Evolutionary conservation across 164 flowering plant genomes (phyloP), one percentile per base, ranked within the genome.

Genomic region (Santalum album): DNA sequence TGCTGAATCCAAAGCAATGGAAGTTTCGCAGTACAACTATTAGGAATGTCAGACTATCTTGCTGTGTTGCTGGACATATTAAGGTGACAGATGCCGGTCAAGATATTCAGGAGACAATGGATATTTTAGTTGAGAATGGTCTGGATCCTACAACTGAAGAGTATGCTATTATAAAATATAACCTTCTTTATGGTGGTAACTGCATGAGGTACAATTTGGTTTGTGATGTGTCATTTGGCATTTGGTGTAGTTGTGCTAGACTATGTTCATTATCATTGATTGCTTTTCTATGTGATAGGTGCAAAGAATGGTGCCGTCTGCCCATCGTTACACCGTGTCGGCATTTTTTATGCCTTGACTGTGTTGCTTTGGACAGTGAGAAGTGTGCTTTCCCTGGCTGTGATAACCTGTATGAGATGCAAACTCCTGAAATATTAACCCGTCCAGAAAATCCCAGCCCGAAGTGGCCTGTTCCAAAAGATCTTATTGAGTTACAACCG

Each of bases 401-500:
- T 76, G 91, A 82, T 46, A 49, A 78, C 54, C 53, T 64, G 16
- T 92, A 89, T 73, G 91, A 85, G 72, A 92, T 92, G 99, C 89
- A 89, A 65, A 72, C 73, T 74, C 99, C 99, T 62, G 96, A 92
- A 64, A 75, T 57, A 39, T 56, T 83, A 65, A 67, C 96, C 14
- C 89, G 99, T 53, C 87, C 92, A 25, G 99, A 89, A 78, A 92
- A 92, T 65, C 99, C 96, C 16, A 82, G 83, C 47, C 99, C 99
- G 25, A 84, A 92, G 70, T 89, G 97, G 97, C 95, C 96, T 65
- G 97, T 92, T n/a, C 99, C 99, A 15, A 77, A 89, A 66, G 97
- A 92, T 77, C 90, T 92, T 51, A 92, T 92, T 61, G 99, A 92
- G 78, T 78, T 92, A 44, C 99, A 92, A 59, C 97, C 97, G 55